These are phyloP conservation scores for Fraxinus quadrangulata DNA, from an alignment of 257 asterid genomes.

Conservation along the genomic window DNA sequence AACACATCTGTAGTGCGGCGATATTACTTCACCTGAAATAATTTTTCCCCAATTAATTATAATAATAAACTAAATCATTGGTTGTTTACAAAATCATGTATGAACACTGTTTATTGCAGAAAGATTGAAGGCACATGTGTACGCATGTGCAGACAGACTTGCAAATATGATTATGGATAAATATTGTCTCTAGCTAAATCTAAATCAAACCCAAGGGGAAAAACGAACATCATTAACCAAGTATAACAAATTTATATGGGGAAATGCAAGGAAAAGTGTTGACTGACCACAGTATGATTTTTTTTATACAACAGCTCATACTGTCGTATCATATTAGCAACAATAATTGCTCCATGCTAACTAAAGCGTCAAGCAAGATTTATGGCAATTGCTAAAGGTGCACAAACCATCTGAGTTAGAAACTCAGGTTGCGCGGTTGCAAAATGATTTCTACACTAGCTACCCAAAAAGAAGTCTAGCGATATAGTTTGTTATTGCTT, in stretches of 20 bases:
- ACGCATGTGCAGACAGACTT: neutral
- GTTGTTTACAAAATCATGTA: neutral
- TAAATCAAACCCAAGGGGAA: neutral
- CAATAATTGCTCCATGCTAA: neutral
- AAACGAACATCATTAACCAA: neutral
- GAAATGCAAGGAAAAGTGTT: neutral
- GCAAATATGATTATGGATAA: neutral
- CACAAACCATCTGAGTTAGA: neutral
- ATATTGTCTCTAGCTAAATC: neutral
- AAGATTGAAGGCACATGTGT: neutral
- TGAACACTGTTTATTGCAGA: neutral
- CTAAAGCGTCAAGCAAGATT: neutral
- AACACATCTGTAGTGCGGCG: conserved; percentile 55
- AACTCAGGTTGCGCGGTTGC: neutral
- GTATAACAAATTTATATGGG: neutral
- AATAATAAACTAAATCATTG: neutral
- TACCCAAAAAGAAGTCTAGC: neutral
- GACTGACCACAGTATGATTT: neutral
- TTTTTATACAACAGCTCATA: neutral
- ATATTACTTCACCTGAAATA: conserved; percentile 69
- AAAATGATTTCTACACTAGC: neutral
- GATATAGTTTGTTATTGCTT: neutral
- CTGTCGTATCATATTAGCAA: neutral
- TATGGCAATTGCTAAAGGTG: neutral
- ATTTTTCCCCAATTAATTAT: neutral